Conservation (phyloP, 306 rosid species). For the Dryas alaskensis region DNA sequence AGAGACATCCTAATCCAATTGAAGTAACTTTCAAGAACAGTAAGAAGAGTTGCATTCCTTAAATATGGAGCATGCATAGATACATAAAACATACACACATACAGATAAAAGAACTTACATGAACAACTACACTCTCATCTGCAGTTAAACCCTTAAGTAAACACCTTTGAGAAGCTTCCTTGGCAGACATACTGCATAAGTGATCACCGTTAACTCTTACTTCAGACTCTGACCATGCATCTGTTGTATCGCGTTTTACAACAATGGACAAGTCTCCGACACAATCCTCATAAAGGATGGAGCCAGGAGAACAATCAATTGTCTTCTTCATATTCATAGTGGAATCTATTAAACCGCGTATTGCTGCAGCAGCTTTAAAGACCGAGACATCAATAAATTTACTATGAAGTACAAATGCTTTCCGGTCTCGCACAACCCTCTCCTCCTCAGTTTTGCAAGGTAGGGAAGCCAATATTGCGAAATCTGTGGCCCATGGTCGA, state of each 20-base stretch:
- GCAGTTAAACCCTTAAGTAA: constrained; percentile 89
- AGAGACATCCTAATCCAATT: neutral
- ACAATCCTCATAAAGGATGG: constrained; percentile 45
- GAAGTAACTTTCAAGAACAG: neutral
- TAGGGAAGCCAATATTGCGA: constrained; percentile 58
- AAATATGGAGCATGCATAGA: neutral
- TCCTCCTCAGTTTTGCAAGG: constrained; percentile 97
- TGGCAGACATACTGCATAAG: constrained; percentile 20
- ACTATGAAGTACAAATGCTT: constrained; percentile 86
- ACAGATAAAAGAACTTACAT: constrained; percentile 49
- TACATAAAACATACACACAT: neutral
- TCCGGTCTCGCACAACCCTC: constrained; percentile 82
- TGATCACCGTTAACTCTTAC: constrained; percentile 24
- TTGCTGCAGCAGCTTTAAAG: constrained; percentile 70
- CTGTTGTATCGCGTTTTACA: constrained; percentile 42
- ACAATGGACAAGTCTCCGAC: constrained; percentile 65
- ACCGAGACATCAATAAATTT: constrained; percentile 75
- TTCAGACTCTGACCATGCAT: constrained; percentile 35
- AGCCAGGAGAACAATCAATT: constrained; percentile 31
- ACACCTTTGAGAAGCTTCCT: constrained; percentile 52
- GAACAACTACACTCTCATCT: constrained; percentile 82
- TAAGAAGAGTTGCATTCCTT: neutral
- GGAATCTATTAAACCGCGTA: constrained; percentile 46
- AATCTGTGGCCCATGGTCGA: constrained; percentile 82
- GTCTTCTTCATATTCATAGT: constrained; percentile 25